Percentiles rank a stretch among this genome's conserved stretches.
These are phyloP conservation scores for Plasmodium relictum DNA, from an alignment of 169 alveolate genomes.

Conservation along the genomic window DNA sequence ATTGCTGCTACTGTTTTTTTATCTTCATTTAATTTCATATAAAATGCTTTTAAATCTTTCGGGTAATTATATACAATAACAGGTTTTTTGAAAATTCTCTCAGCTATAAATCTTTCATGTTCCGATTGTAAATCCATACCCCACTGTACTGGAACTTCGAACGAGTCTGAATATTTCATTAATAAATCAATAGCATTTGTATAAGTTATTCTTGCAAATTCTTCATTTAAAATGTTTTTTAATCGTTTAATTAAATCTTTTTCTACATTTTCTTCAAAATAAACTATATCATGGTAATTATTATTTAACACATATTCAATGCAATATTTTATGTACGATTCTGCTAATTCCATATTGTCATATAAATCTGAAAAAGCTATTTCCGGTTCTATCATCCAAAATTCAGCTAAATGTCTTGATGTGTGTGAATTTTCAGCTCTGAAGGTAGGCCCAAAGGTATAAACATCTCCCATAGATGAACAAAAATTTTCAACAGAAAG, in stretches of 20 bases:
- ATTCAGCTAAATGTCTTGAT: constrained; percentile 98
- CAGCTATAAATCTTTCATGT: constrained; percentile 97
- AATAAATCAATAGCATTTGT: constrained; percentile 96
- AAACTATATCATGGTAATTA: constrained; percentile 93
- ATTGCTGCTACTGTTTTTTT: constrained; percentile 97
- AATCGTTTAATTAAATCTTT: constrained; percentile 93
- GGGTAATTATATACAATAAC: constrained; percentile 98
- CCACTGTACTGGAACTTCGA: constrained; percentile 91
- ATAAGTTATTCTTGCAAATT: constrained; percentile 96
- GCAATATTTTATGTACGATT: constrained; percentile 95
- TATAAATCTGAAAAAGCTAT: constrained; percentile 95
- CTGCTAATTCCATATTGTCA: constrained; percentile 97
- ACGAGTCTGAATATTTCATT: constrained; percentile 80
- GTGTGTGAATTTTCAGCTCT: constrained; percentile 99
- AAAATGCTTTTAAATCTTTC: constrained; percentile 96
- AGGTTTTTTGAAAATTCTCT: constrained; percentile 96
- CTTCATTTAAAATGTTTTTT: constrained; percentile 88
- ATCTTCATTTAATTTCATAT: constrained; percentile 96
- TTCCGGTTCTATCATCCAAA: constrained; percentile 99
- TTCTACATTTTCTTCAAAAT: constrained; percentile 91
- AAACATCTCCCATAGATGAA: constrained; percentile 97
- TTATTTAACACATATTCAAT: constrained; percentile 93
- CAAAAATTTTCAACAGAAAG: constrained; percentile 95
- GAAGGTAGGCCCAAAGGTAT: constrained; percentile 99
- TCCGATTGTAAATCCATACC: constrained; percentile 98